Evolutionary conservation across 768 basidiomycete species (phyloP).

Genomic region (Cystofilobasidium capitatum): DNA sequence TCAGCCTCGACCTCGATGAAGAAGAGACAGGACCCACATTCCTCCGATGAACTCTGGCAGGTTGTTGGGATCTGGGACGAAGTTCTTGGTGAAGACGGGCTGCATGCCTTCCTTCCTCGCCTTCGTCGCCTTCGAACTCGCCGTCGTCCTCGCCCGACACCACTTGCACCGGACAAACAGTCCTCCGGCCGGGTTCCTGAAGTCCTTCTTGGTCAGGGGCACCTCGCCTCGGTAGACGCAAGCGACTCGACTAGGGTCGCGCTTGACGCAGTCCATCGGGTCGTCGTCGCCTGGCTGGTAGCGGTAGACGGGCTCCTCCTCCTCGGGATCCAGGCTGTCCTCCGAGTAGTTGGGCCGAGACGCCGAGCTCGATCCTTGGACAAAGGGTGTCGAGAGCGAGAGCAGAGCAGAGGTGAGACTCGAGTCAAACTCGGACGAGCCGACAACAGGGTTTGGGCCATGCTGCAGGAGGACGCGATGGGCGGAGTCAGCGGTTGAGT

Average conservation of each 20-base stretch:
- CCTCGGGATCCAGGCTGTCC: neutral
- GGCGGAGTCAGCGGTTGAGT: neutral
- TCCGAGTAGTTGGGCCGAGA: constrained; percentile 1
- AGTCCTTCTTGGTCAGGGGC: neutral
- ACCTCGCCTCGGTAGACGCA: neutral
- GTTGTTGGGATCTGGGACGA: neutral
- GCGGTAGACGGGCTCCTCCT: neutral
- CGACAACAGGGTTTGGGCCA: neutral
- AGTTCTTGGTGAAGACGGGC: neutral
- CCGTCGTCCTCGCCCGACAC: neutral
- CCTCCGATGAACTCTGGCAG: neutral
- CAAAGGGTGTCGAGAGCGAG: neutral
- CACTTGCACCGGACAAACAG: constrained; percentile 2
- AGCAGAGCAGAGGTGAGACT: neutral
- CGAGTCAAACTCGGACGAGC: constrained; percentile 1
- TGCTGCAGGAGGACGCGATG: neutral
- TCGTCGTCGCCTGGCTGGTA: neutral
- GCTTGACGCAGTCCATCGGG: constrained; percentile 2
- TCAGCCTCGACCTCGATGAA: neutral
- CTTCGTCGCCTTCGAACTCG: neutral
- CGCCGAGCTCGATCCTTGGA: neutral
- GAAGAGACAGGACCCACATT: neutral
- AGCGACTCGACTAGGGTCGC: neutral
- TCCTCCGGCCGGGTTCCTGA: constrained; percentile 2
- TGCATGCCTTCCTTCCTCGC: neutral